phyloP scores from a whole-genome alignment of 176 grass and related monocot genomes.

The Alloteropsis semialata region DNA sequence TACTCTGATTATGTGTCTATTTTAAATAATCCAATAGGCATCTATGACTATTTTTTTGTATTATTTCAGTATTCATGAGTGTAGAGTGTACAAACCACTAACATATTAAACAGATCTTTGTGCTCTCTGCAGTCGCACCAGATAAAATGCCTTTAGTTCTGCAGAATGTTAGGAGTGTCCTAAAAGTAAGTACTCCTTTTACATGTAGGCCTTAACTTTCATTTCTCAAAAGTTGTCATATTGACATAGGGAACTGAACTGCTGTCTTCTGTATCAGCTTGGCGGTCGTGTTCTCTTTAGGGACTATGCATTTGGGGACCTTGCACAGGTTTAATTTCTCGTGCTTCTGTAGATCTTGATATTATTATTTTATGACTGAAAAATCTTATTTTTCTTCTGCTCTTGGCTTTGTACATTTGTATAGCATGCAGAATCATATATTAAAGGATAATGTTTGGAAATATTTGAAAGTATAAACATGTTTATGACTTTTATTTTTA shows the following conservation, averaged over 20 bases:
- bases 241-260: conserved; percentile 14
- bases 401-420: neutral
- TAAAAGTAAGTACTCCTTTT: conserved; percentile 69
- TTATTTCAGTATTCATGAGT: conserved; percentile 1
- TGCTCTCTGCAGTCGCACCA: conserved; percentile 94
- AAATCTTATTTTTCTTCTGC: neutral
- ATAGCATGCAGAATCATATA: neutral
- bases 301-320: conserved; percentile 85
- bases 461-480: neutral
- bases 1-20: conserved; percentile 8
- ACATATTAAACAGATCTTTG: conserved; percentile 97
- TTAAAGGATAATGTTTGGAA: neutral
- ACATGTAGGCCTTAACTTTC: neutral
- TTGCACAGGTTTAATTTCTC: conserved; percentile 71
- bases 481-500: neutral
- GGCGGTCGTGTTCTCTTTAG: conserved; percentile 81
- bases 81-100: conserved; percentile 44
- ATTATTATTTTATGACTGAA: neutral
- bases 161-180: conserved; percentile 51
- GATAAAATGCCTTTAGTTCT: conserved; percentile 83
- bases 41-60: conserved; percentile 13
- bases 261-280: conserved; percentile 45
- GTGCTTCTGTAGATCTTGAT: neutral
- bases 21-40: neutral
- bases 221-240: conserved; percentile 6